A percentile compares a stretch with the other conserved stretches of the same genome.
Evolutionary conservation across 2,329 filamentous ascomycete genomes (phyloP).

Genomic region (Penicillium sp.): DNA sequence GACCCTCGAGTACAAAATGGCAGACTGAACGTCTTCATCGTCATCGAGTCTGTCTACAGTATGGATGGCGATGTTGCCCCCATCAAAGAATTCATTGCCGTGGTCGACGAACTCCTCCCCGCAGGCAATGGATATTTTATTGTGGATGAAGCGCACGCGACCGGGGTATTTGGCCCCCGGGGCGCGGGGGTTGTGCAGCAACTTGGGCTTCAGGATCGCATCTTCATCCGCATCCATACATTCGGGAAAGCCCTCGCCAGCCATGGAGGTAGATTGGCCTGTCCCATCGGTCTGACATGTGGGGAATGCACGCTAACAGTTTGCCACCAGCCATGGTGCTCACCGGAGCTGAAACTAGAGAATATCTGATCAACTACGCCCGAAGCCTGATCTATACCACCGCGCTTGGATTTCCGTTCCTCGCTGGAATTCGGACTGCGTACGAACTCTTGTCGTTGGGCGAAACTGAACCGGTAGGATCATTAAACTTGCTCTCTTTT

Average conservation of each 20-base stretch:
- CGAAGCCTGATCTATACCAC: constrained; percentile 71
- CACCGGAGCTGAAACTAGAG: constrained; percentile 53
- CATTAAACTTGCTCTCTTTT: not conserved
- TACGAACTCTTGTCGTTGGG: constrained; percentile 54
- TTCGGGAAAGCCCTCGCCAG: constrained; percentile 53
- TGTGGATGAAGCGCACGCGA: constrained; percentile 54
- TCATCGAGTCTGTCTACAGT: constrained; percentile 67
- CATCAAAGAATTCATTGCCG: constrained; percentile 53
- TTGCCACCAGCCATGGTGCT: constrained; percentile 51
- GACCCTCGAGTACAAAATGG: constrained; percentile 37
- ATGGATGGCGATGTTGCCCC: constrained; percentile 76
- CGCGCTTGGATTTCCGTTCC: constrained; percentile 56
- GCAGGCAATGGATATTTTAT: constrained; percentile 51
- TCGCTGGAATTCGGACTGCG: constrained; percentile 53
- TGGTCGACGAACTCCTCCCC: constrained; percentile 54
- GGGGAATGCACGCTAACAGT: not conserved
- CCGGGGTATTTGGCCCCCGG: constrained; percentile 46
- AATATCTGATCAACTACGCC: constrained; percentile 69
- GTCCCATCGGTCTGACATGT: not conserved
- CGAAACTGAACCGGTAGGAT: constrained; percentile 41
- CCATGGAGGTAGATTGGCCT: constrained; percentile 57
- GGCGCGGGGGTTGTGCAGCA: constrained; percentile 48
- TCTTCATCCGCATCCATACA: constrained; percentile 48
- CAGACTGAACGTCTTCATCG: constrained; percentile 56
- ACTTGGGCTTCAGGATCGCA: constrained; percentile 47